Evolutionary conservation across 2,329 filamentous ascomycete genomes (phyloP).

Genomic region (Pseudogymnoascus sp.): DNA sequence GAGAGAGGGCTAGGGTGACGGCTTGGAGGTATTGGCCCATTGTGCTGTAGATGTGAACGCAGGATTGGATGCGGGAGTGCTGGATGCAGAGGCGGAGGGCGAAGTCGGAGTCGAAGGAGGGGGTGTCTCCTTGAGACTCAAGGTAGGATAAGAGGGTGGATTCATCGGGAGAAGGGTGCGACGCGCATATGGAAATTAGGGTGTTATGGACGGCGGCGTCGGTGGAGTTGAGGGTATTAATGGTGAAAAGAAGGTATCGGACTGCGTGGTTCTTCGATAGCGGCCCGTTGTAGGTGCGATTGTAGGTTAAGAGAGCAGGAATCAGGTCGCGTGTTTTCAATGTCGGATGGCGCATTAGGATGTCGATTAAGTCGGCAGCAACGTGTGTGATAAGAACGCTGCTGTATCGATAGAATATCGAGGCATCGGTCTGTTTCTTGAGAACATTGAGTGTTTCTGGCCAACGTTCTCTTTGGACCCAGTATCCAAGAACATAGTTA

Average conservation of each 20-base stretch:
- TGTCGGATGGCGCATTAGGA: conserved; percentile 84
- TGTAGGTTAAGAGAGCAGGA: conserved; percentile 89
- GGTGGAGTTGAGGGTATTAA: conserved; percentile 74
- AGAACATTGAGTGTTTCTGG: conserved; percentile 76
- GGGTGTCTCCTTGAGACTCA: conserved; percentile 79
- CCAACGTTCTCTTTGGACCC: conserved; percentile 95
- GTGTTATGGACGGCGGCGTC: conserved; percentile 94
- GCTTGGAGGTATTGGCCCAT: conserved; percentile 94
- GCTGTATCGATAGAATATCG: conserved; percentile 94
- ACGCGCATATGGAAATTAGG: conserved; percentile 90
- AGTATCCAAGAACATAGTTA: conserved; percentile 92
- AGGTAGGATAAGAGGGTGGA: conserved; percentile 80
- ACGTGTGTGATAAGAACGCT: conserved; percentile 92
- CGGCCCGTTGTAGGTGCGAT: conserved; percentile 63
- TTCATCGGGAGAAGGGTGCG: conserved; percentile 75
- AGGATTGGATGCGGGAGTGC: conserved; percentile 84
- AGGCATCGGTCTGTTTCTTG: conserved; percentile 85
- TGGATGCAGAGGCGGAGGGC: conserved; percentile 92
- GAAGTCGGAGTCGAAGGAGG: conserved; percentile 90
- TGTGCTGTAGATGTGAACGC: conserved; percentile 92
- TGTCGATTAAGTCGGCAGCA: conserved; percentile 81
- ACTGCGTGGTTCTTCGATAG: conserved; percentile 81
- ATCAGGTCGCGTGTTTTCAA: conserved; percentile 83
- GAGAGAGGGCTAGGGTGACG: conserved; percentile 83
- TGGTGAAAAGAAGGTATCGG: conserved; percentile 86